Base-by-base conservation (phyloP, 345 rosid genomes). In the Carallia pectinifolia region DNA sequence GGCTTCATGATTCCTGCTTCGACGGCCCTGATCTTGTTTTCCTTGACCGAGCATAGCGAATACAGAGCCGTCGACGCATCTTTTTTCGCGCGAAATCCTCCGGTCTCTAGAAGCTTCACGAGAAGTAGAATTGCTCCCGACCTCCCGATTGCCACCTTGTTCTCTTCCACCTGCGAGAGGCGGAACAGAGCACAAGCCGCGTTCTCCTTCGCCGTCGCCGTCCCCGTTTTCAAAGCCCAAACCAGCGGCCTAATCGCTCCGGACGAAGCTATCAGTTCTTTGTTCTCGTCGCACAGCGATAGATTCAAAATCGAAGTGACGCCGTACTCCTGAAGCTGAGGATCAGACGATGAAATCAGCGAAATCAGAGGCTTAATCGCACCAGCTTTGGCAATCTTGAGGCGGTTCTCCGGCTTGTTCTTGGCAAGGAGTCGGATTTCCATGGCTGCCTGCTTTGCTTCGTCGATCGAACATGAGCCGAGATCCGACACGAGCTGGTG, bases 391-490 rank as follows among this genome's bases (percentile, higher is more conserved):
- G 94, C 99, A 68, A 95, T 92, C 75, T 84, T 87, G 74, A 88
- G 66, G 66, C 99, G 97, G 52, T 90, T 86, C 79, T 92, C 97
- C 1, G 92, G 76, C 56, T 89, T 92, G 85, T 95, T 88, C 85
- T 92, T 95, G 38, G 99, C 90, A 66, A 92, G 84, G 44, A 95
- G 90, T 58, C 97, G 79, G 74, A 92, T 81, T 85, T 95, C 99
- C 96, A 95, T 81, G 27, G 96, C 99, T n/a, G 99, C 97, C 58
- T 87, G 96, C 81, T 89, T 92, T 76, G 86, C 93, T 71, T 87
- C 91, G 17, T 95, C 92, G 76, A 91, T 82, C 74, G 91, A 86
- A 62, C 78, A 84, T 67, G 99, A 88, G 50, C 79, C 87, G 1
- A 95, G 96, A 79, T 73, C 89, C 39, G 81, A 66, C 0, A 95